phyloP scores from a whole-genome alignment of 306 rosid genomes.

The Hippophae tibetana region DNA sequence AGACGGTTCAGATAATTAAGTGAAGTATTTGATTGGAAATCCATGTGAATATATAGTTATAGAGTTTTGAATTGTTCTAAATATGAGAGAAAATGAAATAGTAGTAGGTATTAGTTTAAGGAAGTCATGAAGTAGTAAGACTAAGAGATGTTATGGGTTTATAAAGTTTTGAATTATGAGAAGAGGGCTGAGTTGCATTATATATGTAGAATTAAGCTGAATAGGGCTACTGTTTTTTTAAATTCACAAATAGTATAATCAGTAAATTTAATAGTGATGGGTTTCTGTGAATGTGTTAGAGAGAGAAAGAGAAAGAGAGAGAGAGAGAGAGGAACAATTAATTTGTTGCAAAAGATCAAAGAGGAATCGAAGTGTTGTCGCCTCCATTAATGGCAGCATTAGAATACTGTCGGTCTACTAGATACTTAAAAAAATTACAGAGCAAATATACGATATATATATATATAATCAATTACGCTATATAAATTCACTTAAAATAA shows the following conservation, averaged over 20 bases:
- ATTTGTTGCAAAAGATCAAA: constrained; percentile 55
- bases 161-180: constrained; percentile 3
- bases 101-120: background rate
- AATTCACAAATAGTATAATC: constrained; percentile 28
- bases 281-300: constrained; percentile 4
- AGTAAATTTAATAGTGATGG: constrained; percentile 16
- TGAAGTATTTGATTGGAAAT: constrained; percentile 46
- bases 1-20: constrained; percentile 30
- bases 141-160: background rate
- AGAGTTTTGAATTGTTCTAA: no score
- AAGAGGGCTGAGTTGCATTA: constrained; percentile 27
- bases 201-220: constrained; percentile 21
- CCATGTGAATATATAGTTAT: constrained; percentile 23
- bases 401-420: constrained; percentile 58
- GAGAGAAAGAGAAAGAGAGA: background rate
- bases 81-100: background rate
- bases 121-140: background rate
- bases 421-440: constrained; percentile 7
- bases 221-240: constrained; percentile 34
- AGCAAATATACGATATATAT: background rate
- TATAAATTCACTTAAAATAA: no score
- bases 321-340: constrained; percentile 27
- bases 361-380: constrained; percentile 70
- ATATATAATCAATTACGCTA: background rate
- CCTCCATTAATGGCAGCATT: constrained; percentile 70